These are phyloP conservation scores for Coleophoma eucalyptorum DNA, from an alignment of 2,329 filamentous ascomycete species.

Conservation along the genomic window DNA sequence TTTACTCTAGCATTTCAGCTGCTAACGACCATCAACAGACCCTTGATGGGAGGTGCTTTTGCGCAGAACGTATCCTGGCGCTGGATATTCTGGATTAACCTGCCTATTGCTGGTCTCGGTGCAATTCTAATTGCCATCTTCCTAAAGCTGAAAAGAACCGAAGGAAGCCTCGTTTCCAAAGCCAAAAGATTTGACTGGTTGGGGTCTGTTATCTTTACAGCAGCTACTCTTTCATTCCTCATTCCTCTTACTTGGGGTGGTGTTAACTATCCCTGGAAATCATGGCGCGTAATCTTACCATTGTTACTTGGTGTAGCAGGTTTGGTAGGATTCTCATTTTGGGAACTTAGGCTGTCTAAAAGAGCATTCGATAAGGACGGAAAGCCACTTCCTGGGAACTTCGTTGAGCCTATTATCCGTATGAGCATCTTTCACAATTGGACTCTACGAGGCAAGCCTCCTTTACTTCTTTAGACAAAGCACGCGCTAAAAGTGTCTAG, in stretches of 20 bases:
- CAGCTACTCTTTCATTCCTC: conserved; percentile 52
- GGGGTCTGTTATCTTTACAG: conserved; percentile 58
- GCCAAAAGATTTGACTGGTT: conserved; percentile 57
- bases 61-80: conserved; percentile 48
- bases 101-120: conserved; percentile 22
- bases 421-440: conserved; percentile 40
- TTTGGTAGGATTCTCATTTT: conserved; percentile 48
- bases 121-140: conserved; percentile 20
- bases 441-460: conserved; percentile 28
- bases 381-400: conserved; percentile 12
- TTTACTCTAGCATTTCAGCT: neutral
- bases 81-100: conserved; percentile 57
- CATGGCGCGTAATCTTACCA: conserved; percentile 58
- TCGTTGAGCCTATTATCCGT: conserved; percentile 33
- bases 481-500: conserved; percentile 28
- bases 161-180: conserved; percentile 15
- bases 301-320: conserved; percentile 50
- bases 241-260: conserved; percentile 64
- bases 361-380: conserved; percentile 20
- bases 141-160: conserved; percentile 18
- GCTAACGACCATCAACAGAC: conserved; percentile 18
- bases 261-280: conserved; percentile 60
- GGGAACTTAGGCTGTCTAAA: conserved; percentile 35
- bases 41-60: conserved; percentile 49
- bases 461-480: conserved; percentile 22